Evolutionary conservation across 768 basidiomycete genomes (phyloP), one percentile per base, ranked within the genome.

Genomic region (Gymnopilus dilepis): DNA sequence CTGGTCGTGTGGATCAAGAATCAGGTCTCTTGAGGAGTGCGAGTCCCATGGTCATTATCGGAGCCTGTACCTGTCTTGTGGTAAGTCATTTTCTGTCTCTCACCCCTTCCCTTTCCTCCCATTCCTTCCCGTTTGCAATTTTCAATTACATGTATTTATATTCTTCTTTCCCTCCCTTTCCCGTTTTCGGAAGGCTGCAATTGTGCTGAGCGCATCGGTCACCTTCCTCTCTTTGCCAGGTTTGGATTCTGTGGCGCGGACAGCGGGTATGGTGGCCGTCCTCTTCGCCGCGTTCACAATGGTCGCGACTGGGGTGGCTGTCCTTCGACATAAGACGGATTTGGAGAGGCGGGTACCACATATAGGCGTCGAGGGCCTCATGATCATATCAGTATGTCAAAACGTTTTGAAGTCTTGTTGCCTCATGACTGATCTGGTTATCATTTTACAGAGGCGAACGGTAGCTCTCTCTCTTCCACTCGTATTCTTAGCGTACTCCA

Each of bases 201-300:
- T 93, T 60, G 82, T 93, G 22, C 77, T 94, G 60, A 92, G 92
- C 66, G 88, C 91, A 31, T 90, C 91, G 40, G 89, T 92, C 59
- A 92, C 91, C 26, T 87, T 93, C 76, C 82, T 94, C 70, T 85
- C 90, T 53, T 81, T 94, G 56, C 91, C 92, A 67, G 89, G 87
- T 38, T 66, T 94, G 73, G 87, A 89, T 72, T 82, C 78, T 60
- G 64, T 88, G 63, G 76, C 88, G 58, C 83, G 91, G 58, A 78
- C 87, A 50, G 83, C 86, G 22, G 87, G 86, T 31, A 81, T 94
- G 65, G 77, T 91, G 13, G 86, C 90, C 31, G 84, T 90, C 54
- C 75, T 89, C 60, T 87, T 88, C 70, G 87, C 92, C 7, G 81
- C 86, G 0, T 81, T 86, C 62, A 86, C 89, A 65, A 87, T 94